phyloP scores from a whole-genome alignment of 176 grass and related monocot genomes.

The Eleusine coracana region DNA sequence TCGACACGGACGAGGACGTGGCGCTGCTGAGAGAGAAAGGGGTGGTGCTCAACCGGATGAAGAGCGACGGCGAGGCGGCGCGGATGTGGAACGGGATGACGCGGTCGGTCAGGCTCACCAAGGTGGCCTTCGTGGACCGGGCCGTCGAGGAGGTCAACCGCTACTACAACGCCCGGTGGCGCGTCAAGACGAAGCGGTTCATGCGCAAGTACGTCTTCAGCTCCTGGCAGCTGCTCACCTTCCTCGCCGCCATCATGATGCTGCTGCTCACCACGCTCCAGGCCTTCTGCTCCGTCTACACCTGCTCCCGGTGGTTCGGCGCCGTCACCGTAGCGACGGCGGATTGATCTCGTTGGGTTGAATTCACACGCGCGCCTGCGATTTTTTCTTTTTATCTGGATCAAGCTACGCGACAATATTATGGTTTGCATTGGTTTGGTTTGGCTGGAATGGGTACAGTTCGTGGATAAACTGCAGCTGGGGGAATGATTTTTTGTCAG shows the following conservation, averaged over 20 bases:
- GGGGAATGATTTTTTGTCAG: neutral
- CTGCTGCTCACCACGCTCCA: conserved; percentile 77
- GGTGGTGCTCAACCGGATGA: conserved; percentile 76
- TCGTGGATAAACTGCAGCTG: neutral
- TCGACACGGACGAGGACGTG: conserved; percentile 77
- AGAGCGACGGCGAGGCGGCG: conserved; percentile 69
- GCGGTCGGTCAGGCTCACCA: conserved; percentile 67
- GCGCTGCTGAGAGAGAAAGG: conserved; percentile 56
- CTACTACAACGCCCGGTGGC: conserved; percentile 59
- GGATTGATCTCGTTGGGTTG: neutral
- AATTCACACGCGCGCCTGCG: neutral
- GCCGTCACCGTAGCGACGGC: conserved; percentile 38
- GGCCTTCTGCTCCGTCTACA: conserved; percentile 81
- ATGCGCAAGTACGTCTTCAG: conserved; percentile 76
- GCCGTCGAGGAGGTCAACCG: conserved; percentile 70
- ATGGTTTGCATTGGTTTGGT: conserved; percentile 11
- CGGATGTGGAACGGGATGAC: conserved; percentile 79
- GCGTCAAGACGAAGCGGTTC: conserved; percentile 68
- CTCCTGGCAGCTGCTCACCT: conserved; percentile 84
- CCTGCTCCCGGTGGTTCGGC: conserved; percentile 79
- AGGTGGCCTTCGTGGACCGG: conserved; percentile 65
- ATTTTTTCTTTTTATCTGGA: conserved; percentile 19
- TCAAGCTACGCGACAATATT: neutral
- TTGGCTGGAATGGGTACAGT: neutral
- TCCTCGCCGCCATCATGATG: conserved; percentile 69